A percentile compares a stretch with the other conserved stretches of the same genome.
phyloP scores from a whole-genome alignment of 2,329 filamentous ascomycete genomes.

The Cytospora paraplurivora region DNA sequence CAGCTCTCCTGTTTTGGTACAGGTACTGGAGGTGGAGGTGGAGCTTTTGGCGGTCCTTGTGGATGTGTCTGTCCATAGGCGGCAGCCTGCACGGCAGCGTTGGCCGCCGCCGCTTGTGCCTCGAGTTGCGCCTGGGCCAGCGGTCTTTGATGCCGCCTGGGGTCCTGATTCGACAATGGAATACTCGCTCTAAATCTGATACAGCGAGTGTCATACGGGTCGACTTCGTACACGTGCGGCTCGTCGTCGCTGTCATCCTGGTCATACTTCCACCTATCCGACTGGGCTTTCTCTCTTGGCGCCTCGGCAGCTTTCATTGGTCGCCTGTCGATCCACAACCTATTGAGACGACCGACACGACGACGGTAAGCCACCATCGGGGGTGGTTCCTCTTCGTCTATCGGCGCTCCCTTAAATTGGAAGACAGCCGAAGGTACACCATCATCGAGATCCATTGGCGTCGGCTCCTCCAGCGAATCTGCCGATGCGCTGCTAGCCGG shows the following conservation, averaged over 20 bases:
- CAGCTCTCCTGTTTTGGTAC: conserved; percentile 28
- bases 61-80: conserved; percentile 29
- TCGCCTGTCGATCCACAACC: conserved; percentile 85
- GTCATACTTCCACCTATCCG: conserved; percentile 84
- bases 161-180: conserved; percentile 44
- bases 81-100: conserved; percentile 25
- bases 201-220: conserved; percentile 65
- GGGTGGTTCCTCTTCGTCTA: conserved; percentile 44
- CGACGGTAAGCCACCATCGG: conserved; percentile 72
- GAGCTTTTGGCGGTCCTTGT: conserved; percentile 27
- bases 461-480: conserved; percentile 45
- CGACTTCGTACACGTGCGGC: conserved; percentile 71
- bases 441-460: conserved; percentile 57
- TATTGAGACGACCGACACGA: conserved; percentile 80
- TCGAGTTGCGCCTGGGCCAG: conserved; percentile 34
- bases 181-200: conserved; percentile 64
- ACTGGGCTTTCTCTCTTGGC: conserved; percentile 48
- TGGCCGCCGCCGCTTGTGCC: conserved; percentile 10
- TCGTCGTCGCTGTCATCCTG: conserved; percentile 83
- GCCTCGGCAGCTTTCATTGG: conserved; percentile 56
- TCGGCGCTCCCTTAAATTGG: conserved; percentile 49
- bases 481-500: conserved; percentile 56
- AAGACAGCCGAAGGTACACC: conserved; percentile 42
- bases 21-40: conserved; percentile 13
- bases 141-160: conserved; percentile 41